Conservation (phyloP, 257 asterid genomes). For the Solanum pennellii region DNA sequence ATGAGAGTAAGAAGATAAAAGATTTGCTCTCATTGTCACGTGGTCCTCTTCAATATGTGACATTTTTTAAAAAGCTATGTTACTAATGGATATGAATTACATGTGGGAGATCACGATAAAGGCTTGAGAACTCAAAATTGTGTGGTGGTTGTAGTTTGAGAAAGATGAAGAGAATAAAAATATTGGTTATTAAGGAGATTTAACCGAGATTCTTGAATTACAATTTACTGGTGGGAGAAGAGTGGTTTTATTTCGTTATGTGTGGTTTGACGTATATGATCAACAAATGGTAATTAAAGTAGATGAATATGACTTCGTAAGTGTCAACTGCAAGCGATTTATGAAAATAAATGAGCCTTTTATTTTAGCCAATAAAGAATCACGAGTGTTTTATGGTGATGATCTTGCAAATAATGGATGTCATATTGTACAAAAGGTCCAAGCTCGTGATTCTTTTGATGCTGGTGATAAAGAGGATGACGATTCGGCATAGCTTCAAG, state of each 20-base stretch:
- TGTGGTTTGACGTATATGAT: background rate
- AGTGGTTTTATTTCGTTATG: too few relatives aligned
- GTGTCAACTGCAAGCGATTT: too few relatives aligned
- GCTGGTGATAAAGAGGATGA: background rate
- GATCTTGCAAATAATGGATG: background rate
- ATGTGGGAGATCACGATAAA: too few relatives aligned
- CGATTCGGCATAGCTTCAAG: too few relatives aligned
- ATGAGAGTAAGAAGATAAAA: too few relatives aligned
- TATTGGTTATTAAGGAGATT: background rate
- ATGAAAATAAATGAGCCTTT: background rate
- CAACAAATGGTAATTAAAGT: too few relatives aligned
- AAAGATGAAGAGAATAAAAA: too few relatives aligned
- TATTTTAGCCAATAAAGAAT: too few relatives aligned
- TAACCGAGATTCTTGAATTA: background rate
- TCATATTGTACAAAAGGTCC: background rate
- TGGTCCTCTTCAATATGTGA: background rate
- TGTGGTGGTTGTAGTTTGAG: background rate
- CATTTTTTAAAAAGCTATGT: background rate
- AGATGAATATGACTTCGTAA: too few relatives aligned
- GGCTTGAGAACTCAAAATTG: background rate
- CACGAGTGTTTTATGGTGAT: background rate
- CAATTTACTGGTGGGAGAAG: too few relatives aligned
- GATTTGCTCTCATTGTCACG: background rate
- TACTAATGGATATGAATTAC: too few relatives aligned
- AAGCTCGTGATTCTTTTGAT: background rate